Conservation (phyloP, 1,284 basidiomycete species). For the Cronartium quercuum region DNA sequence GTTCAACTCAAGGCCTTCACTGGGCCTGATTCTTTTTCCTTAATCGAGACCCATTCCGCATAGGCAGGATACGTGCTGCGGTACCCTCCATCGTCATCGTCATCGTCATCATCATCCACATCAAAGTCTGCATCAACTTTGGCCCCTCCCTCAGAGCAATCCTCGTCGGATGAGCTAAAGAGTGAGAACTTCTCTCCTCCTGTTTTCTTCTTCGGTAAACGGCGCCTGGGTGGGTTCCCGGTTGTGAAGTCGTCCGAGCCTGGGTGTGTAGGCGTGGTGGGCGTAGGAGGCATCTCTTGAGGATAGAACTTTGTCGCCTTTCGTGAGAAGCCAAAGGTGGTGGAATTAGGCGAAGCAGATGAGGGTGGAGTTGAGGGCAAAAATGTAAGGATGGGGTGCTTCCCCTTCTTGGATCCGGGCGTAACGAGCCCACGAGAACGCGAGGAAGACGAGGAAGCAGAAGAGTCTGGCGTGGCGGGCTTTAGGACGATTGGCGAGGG, state of each 20-base stretch:
- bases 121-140: constrained; percentile 22
- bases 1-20: neutral
- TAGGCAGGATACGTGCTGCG: neutral
- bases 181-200: constrained; percentile 12
- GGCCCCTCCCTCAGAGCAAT: neutral
- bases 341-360: constrained; percentile 22
- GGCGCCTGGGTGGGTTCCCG: neutral
- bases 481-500: constrained; percentile 32
- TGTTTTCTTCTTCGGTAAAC: neutral
- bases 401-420: constrained; percentile 19
- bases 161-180: constrained; percentile 19
- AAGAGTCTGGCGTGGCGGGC: constrained; percentile 1
- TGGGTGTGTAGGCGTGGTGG: constrained; percentile 14
- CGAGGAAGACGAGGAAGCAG: neutral
- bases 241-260: neutral
- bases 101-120: constrained; percentile 12
- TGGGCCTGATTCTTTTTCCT: neutral
- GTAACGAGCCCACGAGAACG: constrained; percentile 4
- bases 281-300: constrained; percentile 19
- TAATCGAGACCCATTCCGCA: constrained; percentile 13
- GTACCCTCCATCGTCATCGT: neutral
- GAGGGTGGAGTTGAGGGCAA: constrained; percentile 29
- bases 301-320: constrained; percentile 19
- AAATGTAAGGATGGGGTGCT: constrained; percentile 7
- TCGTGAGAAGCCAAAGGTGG: constrained; percentile 28